A percentile compares a stretch with the other conserved stretches of the same genome.
Conservation (phyloP, 2,329 filamentous ascomycete genomes). For the Rhinocladiella mackenziei region DNA sequence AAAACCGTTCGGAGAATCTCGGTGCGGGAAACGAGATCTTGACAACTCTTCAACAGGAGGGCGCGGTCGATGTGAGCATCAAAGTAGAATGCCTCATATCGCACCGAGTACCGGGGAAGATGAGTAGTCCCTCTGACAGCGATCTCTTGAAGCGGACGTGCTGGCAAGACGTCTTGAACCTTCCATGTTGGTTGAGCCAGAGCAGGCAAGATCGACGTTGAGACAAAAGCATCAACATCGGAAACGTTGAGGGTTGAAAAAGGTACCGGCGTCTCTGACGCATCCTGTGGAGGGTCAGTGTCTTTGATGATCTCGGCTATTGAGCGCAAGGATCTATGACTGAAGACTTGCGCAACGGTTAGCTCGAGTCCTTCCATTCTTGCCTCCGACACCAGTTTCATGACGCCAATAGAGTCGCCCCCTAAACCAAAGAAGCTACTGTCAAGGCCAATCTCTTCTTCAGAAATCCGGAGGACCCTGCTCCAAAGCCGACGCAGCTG, state of each 20-base stretch:
- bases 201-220: conserved; percentile 31
- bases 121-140: conserved; percentile 57
- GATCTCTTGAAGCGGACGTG: conserved; percentile 56
- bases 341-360: conserved; percentile 28
- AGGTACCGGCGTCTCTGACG: conserved; percentile 33
- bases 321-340: conserved; percentile 35
- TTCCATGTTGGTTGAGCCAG: conserved; percentile 49
- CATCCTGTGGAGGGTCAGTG: conserved; percentile 23
- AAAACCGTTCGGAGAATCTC: conserved; percentile 66
- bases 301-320: conserved; percentile 51
- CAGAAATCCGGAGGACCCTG: conserved; percentile 46
- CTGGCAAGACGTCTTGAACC: conserved; percentile 55
- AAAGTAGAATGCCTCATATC: conserved; percentile 64
- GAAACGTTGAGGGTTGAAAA: conserved; percentile 49
- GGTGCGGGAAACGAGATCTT: conserved; percentile 55
- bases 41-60: conserved; percentile 44
- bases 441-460: conserved; percentile 33
- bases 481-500: conserved; percentile 48
- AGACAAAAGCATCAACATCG: conserved; percentile 44
- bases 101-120: conserved; percentile 57
- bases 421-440: conserved; percentile 34
- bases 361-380: conserved; percentile 23
- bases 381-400: conserved; percentile 30
- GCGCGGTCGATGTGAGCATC: conserved; percentile 48
- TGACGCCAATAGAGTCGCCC: conserved; percentile 33